Percentiles rank a stretch among this genome's conserved stretches.
phyloP scores from a whole-genome alignment of 441 rosid genomes.

The Gossypium schwendimanii region DNA sequence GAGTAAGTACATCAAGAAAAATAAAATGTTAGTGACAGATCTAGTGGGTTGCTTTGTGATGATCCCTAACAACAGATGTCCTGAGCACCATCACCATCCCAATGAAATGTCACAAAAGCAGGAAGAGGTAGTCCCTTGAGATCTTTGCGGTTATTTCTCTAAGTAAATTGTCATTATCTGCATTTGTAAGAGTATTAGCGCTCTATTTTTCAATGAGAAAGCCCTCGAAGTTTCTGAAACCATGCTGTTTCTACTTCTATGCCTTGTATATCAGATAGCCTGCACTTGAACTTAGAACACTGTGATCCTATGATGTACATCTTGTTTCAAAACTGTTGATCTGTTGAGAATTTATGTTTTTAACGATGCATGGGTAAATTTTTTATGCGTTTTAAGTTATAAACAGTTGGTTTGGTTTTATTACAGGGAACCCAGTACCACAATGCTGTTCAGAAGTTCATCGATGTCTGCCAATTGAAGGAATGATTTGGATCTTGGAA shows the following conservation, averaged over 20 bases:
- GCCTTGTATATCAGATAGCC: not conserved
- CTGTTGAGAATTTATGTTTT: not conserved
- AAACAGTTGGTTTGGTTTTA: not conserved
- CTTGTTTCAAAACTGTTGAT: not conserved
- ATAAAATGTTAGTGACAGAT: no score
- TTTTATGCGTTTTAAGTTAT: not conserved
- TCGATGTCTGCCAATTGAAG: slow-evolving; percentile 65
- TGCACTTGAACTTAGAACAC: not conserved
- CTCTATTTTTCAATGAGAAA: not conserved
- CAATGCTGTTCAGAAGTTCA: slow-evolving; percentile 73
- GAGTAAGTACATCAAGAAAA: no score
- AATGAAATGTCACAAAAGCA: not conserved
- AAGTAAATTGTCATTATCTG: not conserved
- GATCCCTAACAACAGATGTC: not conserved
- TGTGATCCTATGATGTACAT: not conserved
- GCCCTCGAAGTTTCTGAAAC: not conserved
- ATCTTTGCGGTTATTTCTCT: no score
- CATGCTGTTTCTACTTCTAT: not conserved
- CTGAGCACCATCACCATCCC: not conserved
- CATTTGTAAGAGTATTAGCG: not conserved
- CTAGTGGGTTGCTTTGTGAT: not conserved
- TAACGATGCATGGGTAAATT: not conserved
- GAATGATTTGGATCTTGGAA: slow-evolving; percentile 13
- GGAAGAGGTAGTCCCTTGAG: not conserved
- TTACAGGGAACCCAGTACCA: slow-evolving; percentile 74